phyloP scores from a whole-genome alignment of 163 green algal genomes.

The Trebouxiophyceae sp. region DNA sequence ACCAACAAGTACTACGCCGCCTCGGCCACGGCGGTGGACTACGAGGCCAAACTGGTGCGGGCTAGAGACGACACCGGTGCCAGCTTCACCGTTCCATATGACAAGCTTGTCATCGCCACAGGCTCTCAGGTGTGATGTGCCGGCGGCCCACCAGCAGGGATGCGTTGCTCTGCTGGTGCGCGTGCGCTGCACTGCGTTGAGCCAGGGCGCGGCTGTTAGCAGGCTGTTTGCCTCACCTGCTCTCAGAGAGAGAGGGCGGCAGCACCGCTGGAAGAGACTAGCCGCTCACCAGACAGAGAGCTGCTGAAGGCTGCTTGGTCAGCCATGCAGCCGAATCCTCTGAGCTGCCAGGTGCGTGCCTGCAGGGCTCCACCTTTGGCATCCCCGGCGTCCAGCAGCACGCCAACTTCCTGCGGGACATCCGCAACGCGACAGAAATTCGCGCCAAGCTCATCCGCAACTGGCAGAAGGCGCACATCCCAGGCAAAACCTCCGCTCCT shows the following conservation, averaged over 20 bases:
- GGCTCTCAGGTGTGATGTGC: not conserved
- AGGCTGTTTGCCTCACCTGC: too few species aligned
- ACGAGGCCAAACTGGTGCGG: not conserved
- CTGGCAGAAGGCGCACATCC: conserved; percentile 59
- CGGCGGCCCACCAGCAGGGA: too few species aligned
- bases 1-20: not conserved
- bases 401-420: conserved; percentile 75
- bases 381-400: conserved; percentile 83
- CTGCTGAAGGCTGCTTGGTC: too few species aligned
- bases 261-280: too few species aligned
- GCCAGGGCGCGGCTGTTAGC: too few species aligned
- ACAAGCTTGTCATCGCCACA: not conserved
- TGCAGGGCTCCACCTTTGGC: conserved; percentile 82
- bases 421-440: conserved; percentile 58
- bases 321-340: too few species aligned
- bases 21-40: not conserved
- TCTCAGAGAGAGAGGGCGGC: too few species aligned
- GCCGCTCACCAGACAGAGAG: too few species aligned
- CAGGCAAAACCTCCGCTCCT: too few species aligned
- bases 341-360: too few species aligned
- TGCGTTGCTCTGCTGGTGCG: too few species aligned
- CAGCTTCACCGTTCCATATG: not conserved
- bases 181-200: too few species aligned
- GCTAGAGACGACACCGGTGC: not conserved
- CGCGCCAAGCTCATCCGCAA: conserved; percentile 58